These are phyloP conservation scores for Solanum sejunctum DNA, from an alignment of 257 asterid genomes.

Conservation along the genomic window DNA sequence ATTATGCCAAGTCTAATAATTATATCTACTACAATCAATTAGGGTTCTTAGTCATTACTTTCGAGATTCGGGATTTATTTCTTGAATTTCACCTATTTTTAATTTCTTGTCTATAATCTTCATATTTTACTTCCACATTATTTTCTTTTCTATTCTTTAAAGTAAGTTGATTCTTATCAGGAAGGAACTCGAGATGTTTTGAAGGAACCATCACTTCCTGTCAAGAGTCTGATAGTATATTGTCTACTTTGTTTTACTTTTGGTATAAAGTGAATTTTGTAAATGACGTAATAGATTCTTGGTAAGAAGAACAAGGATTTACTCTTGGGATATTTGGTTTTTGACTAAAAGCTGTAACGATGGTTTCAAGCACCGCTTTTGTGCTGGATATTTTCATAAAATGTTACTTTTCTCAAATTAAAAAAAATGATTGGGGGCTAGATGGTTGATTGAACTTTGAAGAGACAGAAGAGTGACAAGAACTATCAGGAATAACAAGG, in stretches of 20 bases:
- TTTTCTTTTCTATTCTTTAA: neutral
- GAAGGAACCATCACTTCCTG: neutral
- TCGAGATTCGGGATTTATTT: neutral
- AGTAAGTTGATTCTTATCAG: neutral
- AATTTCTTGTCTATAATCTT: neutral
- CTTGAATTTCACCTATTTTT: neutral
- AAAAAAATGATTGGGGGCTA: neutral
- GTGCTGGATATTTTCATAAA: neutral
- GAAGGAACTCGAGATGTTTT: neutral
- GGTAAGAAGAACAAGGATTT: neutral
- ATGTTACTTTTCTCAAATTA: neutral
- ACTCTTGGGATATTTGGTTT: neutral
- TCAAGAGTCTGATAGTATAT: neutral
- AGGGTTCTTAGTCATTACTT: neutral
- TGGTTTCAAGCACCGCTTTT: neutral
- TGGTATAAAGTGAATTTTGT: neutral
- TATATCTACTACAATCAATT: neutral
- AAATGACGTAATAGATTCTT: neutral
- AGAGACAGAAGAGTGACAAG: neutral
- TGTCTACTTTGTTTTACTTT: neutral
- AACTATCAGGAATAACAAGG: neutral
- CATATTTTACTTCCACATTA: neutral
- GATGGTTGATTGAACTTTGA: neutral
- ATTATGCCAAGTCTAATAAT: neutral
- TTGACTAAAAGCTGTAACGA: neutral